phyloP scores from a whole-genome alignment of 2,329 filamentous ascomycete genomes.

The Botrytis squamosa region DNA sequence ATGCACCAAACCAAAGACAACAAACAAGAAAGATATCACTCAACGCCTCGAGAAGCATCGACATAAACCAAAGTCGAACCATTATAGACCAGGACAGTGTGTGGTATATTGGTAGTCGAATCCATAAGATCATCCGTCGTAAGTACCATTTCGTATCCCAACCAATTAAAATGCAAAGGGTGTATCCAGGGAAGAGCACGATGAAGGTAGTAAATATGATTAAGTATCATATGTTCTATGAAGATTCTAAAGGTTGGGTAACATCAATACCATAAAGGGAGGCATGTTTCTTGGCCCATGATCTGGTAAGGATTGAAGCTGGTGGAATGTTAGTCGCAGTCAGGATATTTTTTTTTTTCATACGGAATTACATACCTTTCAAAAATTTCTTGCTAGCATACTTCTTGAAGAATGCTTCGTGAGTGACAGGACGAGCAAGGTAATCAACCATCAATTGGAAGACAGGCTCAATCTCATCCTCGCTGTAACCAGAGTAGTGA shows the following conservation, averaged over 20 bases:
- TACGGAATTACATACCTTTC: conserved; percentile 68
- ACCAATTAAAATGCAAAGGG: conserved; percentile 39
- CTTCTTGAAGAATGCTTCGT: conserved; percentile 99
- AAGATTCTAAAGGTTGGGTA: conserved; percentile 37
- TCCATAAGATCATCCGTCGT: conserved; percentile 34
- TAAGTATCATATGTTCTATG: conserved; percentile 31
- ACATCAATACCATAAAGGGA: conserved; percentile 52
- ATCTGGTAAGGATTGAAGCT: conserved; percentile 89
- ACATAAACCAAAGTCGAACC: conserved; percentile 20
- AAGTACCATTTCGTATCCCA: conserved; percentile 38
- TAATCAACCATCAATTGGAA: conserved; percentile 97
- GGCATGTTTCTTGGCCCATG: conserved; percentile 87
- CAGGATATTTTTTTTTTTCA: neutral
- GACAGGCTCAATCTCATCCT: conserved; percentile 89
- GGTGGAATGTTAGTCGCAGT: conserved; percentile 27
- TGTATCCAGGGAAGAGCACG: conserved; percentile 37
- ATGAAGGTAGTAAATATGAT: conserved; percentile 33
- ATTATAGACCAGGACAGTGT: conserved; percentile 15
- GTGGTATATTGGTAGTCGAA: conserved; percentile 19
- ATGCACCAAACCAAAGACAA: conserved; percentile 18
- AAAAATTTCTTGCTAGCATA: conserved; percentile 99
- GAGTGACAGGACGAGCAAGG: conserved; percentile 81
- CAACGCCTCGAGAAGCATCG: conserved; percentile 17
- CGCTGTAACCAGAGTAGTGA: conserved; percentile 90
- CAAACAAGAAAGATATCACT: conserved; percentile 19